Evolutionary conservation across 1,284 basidiomycete species (phyloP).

Genomic region (Rhodotorula sp.): DNA sequence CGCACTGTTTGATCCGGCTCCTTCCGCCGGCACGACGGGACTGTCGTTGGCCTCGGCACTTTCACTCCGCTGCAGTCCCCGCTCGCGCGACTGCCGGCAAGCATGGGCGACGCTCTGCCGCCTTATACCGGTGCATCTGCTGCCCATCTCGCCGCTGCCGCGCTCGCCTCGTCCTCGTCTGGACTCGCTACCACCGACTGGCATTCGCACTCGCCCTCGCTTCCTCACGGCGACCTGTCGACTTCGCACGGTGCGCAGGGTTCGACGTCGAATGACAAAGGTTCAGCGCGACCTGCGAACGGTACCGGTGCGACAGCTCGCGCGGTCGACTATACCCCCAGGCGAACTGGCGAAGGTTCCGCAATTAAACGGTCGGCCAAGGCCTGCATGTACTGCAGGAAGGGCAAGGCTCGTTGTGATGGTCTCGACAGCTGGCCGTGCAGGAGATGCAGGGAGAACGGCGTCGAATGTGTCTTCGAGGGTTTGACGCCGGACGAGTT

Average conservation of each 20-base stretch:
- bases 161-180: not conserved
- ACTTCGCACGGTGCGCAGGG: not conserved
- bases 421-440: constrained; percentile 34
- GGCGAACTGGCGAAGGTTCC: not conserved
- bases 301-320: not conserved
- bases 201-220: not conserved
- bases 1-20: not conserved
- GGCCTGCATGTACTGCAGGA: constrained; percentile 21
- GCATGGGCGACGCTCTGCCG: no score
- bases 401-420: constrained; percentile 29
- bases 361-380: constrained; percentile 1
- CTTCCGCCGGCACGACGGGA: not conserved
- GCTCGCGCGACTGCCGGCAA: no score
- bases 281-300: not conserved
- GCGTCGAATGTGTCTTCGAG: constrained; percentile 36
- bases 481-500: constrained; percentile 22
- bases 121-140: no score
- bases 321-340: constrained; percentile 2
- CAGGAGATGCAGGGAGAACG: constrained; percentile 26
- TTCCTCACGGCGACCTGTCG: not conserved
- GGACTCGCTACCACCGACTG: not conserved
- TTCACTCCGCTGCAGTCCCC: no score
- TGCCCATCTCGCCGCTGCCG: not conserved
- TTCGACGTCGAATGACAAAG: not conserved
- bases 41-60: not conserved